Conservation (phyloP, 163 green algal genomes). For the Smithsoniella earleae region DNA sequence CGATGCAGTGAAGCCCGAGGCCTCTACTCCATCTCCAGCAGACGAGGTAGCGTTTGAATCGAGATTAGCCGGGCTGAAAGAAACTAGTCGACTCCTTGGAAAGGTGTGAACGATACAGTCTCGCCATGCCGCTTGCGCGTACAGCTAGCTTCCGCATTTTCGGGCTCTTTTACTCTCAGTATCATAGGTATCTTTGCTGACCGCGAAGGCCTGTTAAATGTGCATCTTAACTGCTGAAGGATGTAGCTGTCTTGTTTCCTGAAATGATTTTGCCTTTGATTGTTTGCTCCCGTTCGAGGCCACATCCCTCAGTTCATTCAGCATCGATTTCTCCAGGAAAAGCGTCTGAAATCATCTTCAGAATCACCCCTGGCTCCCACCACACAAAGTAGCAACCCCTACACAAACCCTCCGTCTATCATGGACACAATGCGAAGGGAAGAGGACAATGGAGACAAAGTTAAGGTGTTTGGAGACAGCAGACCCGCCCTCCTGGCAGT, state of each 20-base stretch:
- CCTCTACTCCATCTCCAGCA: neutral
- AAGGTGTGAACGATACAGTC: neutral
- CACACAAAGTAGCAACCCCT: neutral
- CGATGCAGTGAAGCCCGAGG: neutral
- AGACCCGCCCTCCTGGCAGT: neutral
- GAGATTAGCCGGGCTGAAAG: neutral
- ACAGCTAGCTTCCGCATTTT: too few species aligned
- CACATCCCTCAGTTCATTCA: too few species aligned
- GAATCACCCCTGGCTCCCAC: neutral
- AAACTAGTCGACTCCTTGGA: neutral
- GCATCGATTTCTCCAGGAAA: neutral
- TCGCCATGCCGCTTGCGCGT: neutral
- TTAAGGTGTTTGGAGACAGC: constrained; percentile 9
- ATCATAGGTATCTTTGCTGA: too few species aligned
- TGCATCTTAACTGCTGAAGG: too few species aligned
- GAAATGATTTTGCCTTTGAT: too few species aligned
- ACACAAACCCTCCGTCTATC: constrained; percentile 26
- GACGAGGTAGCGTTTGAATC: constrained; percentile 5
- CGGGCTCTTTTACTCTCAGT: too few species aligned
- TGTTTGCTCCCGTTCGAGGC: too few species aligned
- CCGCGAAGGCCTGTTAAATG: too few species aligned
- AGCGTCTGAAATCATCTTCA: neutral
- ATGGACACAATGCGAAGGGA: neutral
- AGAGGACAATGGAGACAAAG: neutral
- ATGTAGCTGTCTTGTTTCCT: too few species aligned